Percentiles rank a stretch among this genome's conserved stretches.
Conservation (phyloP, 1,284 basidiomycete genomes). For the Porodaedalea pini region DNA sequence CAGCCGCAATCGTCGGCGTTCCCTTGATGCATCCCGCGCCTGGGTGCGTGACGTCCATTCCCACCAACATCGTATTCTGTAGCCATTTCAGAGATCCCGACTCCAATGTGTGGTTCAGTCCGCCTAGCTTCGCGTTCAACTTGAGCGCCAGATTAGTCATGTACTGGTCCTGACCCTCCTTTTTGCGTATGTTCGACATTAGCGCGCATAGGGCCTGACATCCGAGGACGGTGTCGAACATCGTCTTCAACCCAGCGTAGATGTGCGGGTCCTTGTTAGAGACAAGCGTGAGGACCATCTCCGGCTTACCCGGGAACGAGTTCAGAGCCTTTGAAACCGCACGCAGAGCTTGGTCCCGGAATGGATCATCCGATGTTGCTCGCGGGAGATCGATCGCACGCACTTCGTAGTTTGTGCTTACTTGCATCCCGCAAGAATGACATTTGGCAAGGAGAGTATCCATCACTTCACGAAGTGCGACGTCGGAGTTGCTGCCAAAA, state of each 20-base stretch:
- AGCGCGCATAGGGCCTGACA: conserved; percentile 26
- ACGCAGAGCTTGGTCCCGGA: neutral
- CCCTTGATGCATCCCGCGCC: neutral
- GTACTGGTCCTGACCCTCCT: conserved; percentile 64
- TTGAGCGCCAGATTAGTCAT: conserved; percentile 65
- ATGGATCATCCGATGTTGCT: neutral
- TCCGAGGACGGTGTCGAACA: conserved; percentile 41
- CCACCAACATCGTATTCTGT: conserved; percentile 64
- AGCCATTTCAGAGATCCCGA: conserved; percentile 57
- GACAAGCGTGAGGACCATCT: neutral
- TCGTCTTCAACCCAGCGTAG: conserved; percentile 34
- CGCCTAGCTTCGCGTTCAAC: conserved; percentile 76
- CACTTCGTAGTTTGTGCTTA: neutral
- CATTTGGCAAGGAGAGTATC: neutral
- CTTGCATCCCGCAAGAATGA: neutral
- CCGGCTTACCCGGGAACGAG: conserved; percentile 34
- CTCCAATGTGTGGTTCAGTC: conserved; percentile 68
- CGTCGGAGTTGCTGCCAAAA: conserved; percentile 34
- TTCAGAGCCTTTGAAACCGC: conserved; percentile 39
- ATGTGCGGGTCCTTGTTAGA: neutral
- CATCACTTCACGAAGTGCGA: conserved; percentile 26
- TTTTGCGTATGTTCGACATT: conserved; percentile 32
- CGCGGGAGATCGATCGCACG: neutral
- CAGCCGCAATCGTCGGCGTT: conserved; percentile 7
- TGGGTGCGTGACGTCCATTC: conserved; percentile 7